A percentile compares a stretch with the other conserved stretches of the same genome.
These are phyloP conservation scores for Ophiostoma tasmaniense DNA, from an alignment of 2,329 filamentous ascomycete genomes.

Conservation along the genomic window DNA sequence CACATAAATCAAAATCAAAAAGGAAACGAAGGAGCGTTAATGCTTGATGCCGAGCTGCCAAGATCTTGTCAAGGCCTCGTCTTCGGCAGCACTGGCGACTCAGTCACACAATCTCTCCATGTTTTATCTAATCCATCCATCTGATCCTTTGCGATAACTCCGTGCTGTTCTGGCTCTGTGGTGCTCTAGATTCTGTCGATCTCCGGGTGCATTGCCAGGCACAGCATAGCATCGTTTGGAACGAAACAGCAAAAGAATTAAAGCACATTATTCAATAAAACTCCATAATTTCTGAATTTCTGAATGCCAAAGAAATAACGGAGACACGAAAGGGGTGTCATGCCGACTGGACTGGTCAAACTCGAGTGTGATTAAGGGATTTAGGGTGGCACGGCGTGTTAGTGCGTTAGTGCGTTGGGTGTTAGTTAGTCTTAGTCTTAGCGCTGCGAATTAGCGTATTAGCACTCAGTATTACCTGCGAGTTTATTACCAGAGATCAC, in stretches of 20 bases:
- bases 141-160: neutral
- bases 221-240: neutral
- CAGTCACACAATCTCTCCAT: too few relatives aligned
- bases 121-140: too few relatives aligned
- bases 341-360: neutral
- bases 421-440: too few relatives aligned
- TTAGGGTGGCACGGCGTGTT: neutral
- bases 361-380: neutral
- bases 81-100: too few relatives aligned
- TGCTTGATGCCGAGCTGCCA: neutral
- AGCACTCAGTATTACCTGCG: too few relatives aligned
- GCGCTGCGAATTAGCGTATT: too few relatives aligned
- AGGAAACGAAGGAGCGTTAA: neutral
- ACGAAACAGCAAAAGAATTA: too few relatives aligned
- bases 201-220: neutral
- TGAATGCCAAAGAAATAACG: too few relatives aligned
- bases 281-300: too few relatives aligned
- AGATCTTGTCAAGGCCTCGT: neutral
- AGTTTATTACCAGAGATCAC: constrained; percentile 5
- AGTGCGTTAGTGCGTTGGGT: too few relatives aligned
- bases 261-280: too few relatives aligned
- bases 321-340: neutral
- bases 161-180: too few relatives aligned
- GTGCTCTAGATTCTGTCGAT: neutral
- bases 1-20: neutral